Base-by-base conservation (phyloP, 495 filamentous ascomycete genomes). In the Glonium stellatum region DNA sequence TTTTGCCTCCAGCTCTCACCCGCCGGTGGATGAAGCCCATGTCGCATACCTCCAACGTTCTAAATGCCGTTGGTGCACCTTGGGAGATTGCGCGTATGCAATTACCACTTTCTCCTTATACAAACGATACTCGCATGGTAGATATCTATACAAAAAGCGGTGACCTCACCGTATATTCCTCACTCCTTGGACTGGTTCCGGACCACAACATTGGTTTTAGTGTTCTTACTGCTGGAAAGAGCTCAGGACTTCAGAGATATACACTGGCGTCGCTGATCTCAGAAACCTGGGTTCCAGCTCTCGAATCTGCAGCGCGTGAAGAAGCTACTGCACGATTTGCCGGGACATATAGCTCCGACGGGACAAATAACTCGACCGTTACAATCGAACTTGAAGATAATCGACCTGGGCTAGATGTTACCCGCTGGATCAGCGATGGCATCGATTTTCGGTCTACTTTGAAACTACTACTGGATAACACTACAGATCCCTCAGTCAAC, bases 111-210 rank as follows among this genome's bases (percentile, higher is more conserved):
- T 53, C 57, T 13, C 34, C 55, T 34, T 37, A 11, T 5, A 49
- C 64, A 19, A 54, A 55, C 42, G 13, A 25, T 23, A 67, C 61
- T 1, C 57, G 65, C 25, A 47, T 64, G 21, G 42, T 79, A 31
- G 79, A 83, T 22, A 66, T 83, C n/a, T 84, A 83, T 69, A 80
- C 77, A 42, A 84, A 84, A 61, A 58, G 68, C 19, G 82, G 82
- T 2, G 79, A 80, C 54, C 60, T 81, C 5, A 72, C 71, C 12
- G 37, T 56, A 4, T 84, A 83, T 62, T 76, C 77, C 34, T 70
- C 72, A 51, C 55, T 76, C 3, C 23, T 83, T 18, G 76, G 69
- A 0, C 68, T 84, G 0, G 67, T 77, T 27, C 79, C 80, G 0
- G 81, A 82, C 64, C 79, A 81, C 62, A 75, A 72, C 51, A 69